Evolutionary conservation across 2,329 filamentous ascomycete species (phyloP), one percentile per base, ranked within the genome.

Genomic region (Exophiala sp.): DNA sequence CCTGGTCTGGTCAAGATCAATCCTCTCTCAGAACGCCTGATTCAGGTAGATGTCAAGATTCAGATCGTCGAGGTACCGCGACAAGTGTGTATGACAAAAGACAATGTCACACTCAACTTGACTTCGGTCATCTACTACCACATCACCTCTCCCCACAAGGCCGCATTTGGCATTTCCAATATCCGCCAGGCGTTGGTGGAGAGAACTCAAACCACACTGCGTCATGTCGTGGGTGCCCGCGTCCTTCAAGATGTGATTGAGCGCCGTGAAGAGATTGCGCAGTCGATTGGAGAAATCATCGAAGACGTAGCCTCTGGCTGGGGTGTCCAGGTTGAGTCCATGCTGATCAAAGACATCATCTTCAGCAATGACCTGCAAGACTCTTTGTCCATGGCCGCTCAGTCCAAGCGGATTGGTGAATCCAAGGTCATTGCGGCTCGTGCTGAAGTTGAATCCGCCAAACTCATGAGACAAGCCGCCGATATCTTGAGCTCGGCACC

Each of bases 81-180:
- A 71, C 93, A 98, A 72, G 82, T 91, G 56, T 97, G 93, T 77
- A 98, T 98, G 90, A 98, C 93, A 68, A 97, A 97, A 75, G 93
- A 98, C 77, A 98, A 98, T 64, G 93, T 97, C 57, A 95, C 87
- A 39, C 78, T 98, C 35, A 84, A 90, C 63, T 78, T 98, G 60
- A 97, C 90, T 41, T 95, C 88, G 4, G 93, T 98, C 66, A 96
- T 98, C 73, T 98, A 98, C 79, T 98, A 98, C 75, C 90, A 95
- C 77, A 91, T 98, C 65, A 86, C 85, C 48, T 86, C 86, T 22
- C 93, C 93, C 1, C 91, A 97, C 79, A 96, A 95, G 73, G 89
- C 91, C 52, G 91, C 93, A 53, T 98, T 97, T 66, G 93, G 93
- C 60, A 96, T 98, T 68, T 78, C 85, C 71, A 93, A 97, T 68